Base-by-base conservation (phyloP, 768 basidiomycete genomes). In the Phanerochaete sordida region DNA sequence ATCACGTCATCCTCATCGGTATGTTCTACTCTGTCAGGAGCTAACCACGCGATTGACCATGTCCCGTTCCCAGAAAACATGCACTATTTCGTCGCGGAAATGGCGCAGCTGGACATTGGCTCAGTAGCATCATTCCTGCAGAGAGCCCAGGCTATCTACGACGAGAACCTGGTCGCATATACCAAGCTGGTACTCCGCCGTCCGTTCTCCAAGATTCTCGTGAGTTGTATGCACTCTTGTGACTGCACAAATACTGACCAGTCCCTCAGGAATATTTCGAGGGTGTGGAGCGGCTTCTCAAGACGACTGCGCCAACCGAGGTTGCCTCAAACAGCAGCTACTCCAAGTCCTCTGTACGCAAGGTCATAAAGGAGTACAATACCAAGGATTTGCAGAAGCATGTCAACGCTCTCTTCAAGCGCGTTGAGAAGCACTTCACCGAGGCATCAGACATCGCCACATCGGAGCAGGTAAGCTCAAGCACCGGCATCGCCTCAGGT, bases 381-480 rank as follows among this genome's bases (percentile, higher is more conserved):
- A 75, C 84, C 39, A 98, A 97, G 73, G 96, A 98, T 71, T 76
- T 98, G 13, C 87, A 91, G 37, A 96, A 96, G 71, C 81, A 90
- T 61, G 77, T 96, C 54, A 96, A 98, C 57, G 83, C 83, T 8
- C 79, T 98, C 37, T 88, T 87, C 74, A 92, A 92, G 70, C 86
- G 96, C 11, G 92, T 98, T 28, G 93, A 96, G 74, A 98, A 98
- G 73, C 96, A 98, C 69, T 98, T 97, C 68, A 88, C 88, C 6
- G 92, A 95, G 66, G 84, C 84, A 1, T 86, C 87, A 11, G 89
- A 88, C 62, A 88, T 84, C 64, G 69, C 81, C 3, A 82, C 81
- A 21, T 79, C 76, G 3, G 84, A 87, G 60, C 75, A 77, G 30
- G 74, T 70, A 21, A 84, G 86, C 57, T 77, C 62, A 11, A 71